phyloP scores from a whole-genome alignment of 148 eudicot genomes.

The Rhododendron molle region DNA sequence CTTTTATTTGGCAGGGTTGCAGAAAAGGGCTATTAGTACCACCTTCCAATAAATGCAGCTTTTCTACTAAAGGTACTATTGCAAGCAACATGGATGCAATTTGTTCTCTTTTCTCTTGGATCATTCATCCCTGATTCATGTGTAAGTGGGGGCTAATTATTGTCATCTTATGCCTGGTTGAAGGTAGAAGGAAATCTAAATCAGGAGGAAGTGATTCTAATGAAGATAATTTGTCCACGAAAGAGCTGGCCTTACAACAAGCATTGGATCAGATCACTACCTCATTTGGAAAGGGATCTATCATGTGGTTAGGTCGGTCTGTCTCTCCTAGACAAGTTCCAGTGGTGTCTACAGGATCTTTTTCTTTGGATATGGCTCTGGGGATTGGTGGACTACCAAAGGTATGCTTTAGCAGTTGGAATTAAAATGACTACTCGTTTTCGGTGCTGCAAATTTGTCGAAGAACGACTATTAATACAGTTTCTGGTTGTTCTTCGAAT shows the following conservation, averaged over 20 bases:
- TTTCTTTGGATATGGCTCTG: conserved; percentile 77
- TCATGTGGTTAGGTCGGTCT: conserved; percentile 94
- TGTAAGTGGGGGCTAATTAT: neutral
- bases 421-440: neutral
- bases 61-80: conserved; percentile 33
- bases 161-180: conserved; percentile 12
- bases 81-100: neutral
- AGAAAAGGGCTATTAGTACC: conserved; percentile 24
- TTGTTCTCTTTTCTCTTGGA: neutral
- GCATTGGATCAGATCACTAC: conserved; percentile 83
- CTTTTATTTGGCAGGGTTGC: conserved; percentile 19
- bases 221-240: conserved; percentile 72
- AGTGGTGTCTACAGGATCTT: conserved; percentile 91
- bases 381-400: conserved; percentile 96
- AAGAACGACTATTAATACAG: neutral
- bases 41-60: conserved; percentile 14
- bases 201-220: conserved; percentile 73
- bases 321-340: conserved; percentile 57
- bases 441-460: neutral
- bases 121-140: neutral
- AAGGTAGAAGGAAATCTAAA: conserved; percentile 73
- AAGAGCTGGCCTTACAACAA: conserved; percentile 74
- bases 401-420: conserved; percentile 41
- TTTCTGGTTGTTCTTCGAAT: neutral
- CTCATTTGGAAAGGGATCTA: conserved; percentile 90